Evolutionary conservation across 1,284 basidiomycete genomes (phyloP).

Genomic region (Leccinum variabile): DNA sequence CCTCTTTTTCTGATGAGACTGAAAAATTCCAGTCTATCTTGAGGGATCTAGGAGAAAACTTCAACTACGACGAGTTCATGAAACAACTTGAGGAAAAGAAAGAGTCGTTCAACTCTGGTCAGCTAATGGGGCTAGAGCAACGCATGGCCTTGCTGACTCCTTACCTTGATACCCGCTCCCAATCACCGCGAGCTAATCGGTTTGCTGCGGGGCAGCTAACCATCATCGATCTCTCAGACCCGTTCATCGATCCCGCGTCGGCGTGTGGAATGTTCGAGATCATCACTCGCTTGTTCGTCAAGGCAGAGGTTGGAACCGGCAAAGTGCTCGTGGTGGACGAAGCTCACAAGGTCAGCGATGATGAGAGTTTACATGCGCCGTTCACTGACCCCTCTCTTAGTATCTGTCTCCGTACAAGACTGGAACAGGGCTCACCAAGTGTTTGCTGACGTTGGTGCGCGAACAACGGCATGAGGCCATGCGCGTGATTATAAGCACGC

Average conservation of each 20-base stretch:
- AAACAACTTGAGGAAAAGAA: constrained; percentile 46
- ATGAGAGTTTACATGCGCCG: not conserved
- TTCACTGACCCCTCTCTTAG: constrained; percentile 36
- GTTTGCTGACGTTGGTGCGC: constrained; percentile 58
- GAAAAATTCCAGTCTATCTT: constrained; percentile 38
- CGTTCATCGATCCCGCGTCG: constrained; percentile 64
- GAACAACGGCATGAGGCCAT: constrained; percentile 73
- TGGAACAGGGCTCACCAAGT: constrained; percentile 54
- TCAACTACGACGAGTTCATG: constrained; percentile 49
- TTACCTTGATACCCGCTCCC: constrained; percentile 42
- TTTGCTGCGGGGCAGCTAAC: constrained; percentile 58
- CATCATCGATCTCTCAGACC: constrained; percentile 68
- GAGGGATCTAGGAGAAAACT: constrained; percentile 49
- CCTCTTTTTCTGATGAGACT: constrained; percentile 8
- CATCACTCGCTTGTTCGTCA: constrained; percentile 61
- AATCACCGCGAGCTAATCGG: constrained; percentile 26
- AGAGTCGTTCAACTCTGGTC: constrained; percentile 51
- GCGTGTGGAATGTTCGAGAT: constrained; percentile 75
- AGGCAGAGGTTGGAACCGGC: constrained; percentile 58
- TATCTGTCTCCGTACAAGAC: constrained; percentile 54
- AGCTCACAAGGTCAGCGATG: constrained; percentile 62
- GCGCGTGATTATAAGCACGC: constrained; percentile 71
- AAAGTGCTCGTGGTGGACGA: constrained; percentile 75
- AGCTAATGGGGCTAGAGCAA: constrained; percentile 55
- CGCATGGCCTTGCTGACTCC: constrained; percentile 55